Percentiles rank a stretch among this genome's conserved stretches.
Evolutionary conservation across 768 basidiomycete species (phyloP).

Genomic region (Gloeostereum incarnatum): DNA sequence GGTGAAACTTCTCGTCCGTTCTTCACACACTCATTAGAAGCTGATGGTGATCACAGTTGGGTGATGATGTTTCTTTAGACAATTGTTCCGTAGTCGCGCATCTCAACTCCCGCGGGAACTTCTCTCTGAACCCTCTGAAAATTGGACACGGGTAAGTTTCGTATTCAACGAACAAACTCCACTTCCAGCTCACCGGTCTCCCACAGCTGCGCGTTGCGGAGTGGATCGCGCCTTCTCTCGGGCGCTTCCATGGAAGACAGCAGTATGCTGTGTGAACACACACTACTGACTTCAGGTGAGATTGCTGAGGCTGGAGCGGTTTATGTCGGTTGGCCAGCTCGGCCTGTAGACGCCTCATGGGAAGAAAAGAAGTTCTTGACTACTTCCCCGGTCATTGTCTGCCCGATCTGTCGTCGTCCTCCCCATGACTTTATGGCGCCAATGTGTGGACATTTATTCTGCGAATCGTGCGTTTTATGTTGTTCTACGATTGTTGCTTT

Average conservation of each 20-base stretch:
- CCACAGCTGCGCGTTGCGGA: slow-evolving; percentile 29
- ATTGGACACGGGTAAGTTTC: slow-evolving; percentile 25
- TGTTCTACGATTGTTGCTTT: too few species aligned
- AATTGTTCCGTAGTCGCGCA: slow-evolving; percentile 39
- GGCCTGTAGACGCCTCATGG: slow-evolving; percentile 14
- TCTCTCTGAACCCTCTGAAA: slow-evolving; percentile 30
- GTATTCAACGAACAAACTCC: not conserved
- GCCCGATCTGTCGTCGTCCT: slow-evolving; percentile 20
- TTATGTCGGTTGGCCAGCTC: slow-evolving; percentile 37
- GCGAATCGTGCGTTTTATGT: slow-evolving; percentile 6
- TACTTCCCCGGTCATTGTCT: slow-evolving; percentile 13
- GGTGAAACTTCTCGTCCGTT: slow-evolving; percentile 12
- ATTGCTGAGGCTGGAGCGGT: slow-evolving; percentile 27
- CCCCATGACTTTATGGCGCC: slow-evolving; percentile 21
- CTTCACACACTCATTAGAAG: not conserved
- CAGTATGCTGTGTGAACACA: slow-evolving; percentile 40
- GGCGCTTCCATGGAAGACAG: slow-evolving; percentile 41
- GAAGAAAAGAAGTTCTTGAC: slow-evolving; percentile 7
- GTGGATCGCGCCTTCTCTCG: slow-evolving; percentile 35
- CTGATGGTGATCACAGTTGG: slow-evolving; percentile 18
- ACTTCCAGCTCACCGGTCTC: not conserved
- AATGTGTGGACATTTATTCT: slow-evolving; percentile 18
- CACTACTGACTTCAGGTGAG: slow-evolving; percentile 36
- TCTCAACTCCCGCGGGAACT: slow-evolving; percentile 36
- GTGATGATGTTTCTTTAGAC: slow-evolving; percentile 32